phyloP scores from a whole-genome alignment of 176 grass and related monocot species.

The Cenchrus purpureus region DNA sequence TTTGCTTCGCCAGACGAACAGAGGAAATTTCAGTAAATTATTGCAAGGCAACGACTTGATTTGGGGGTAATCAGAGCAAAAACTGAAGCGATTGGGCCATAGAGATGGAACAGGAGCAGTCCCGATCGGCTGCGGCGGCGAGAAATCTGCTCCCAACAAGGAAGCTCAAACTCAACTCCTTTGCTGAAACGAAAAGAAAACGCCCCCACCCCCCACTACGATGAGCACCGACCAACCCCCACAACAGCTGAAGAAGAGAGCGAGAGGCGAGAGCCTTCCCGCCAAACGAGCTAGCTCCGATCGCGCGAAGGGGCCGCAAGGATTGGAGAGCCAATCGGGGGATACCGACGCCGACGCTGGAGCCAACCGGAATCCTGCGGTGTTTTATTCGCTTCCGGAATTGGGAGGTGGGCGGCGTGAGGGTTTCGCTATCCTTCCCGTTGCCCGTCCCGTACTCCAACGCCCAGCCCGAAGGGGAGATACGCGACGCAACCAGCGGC shows the following conservation, averaged over 20 bases:
- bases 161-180: too few species aligned
- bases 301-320: neutral
- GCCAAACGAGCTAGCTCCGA: neutral
- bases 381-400: conserved; percentile 4
- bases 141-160: neutral
- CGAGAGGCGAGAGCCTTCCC: neutral
- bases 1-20: neutral
- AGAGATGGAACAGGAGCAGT: neutral
- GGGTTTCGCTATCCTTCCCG: conserved; percentile 25
- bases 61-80: neutral
- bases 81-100: neutral
- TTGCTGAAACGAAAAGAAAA: neutral
- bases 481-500: conserved; percentile 5
- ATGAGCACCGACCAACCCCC: neutral
- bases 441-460: conserved; percentile 41
- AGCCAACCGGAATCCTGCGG: neutral
- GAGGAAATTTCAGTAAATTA: neutral
- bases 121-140: neutral
- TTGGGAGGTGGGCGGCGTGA: conserved; percentile 26
- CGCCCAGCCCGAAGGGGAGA: neutral
- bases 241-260: neutral
- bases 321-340: neutral
- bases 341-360: neutral
- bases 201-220: neutral
- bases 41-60: neutral